Evolutionary conservation across 345 rosid species (phyloP).

Genomic region (Gynandropsis gynandra): DNA sequence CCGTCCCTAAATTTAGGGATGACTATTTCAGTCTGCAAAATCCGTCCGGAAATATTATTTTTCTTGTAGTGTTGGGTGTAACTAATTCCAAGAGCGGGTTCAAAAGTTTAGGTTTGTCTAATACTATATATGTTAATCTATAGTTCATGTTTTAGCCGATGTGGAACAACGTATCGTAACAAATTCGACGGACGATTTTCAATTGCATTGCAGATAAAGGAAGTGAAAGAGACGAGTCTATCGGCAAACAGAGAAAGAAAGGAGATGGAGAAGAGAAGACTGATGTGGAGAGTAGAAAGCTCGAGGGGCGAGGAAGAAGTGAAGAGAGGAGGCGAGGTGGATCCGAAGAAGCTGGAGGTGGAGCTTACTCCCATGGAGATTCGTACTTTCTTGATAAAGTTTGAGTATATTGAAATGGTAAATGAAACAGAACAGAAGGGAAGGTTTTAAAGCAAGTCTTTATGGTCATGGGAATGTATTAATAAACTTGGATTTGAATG

Average conservation of each 20-base stretch:
- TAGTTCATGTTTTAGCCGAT: no score
- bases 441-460: neutral
- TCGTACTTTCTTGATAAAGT: constrained; percentile 51
- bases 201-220: constrained; percentile 49
- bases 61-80: no score
- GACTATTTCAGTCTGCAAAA: no score
- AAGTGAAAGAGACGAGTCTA: constrained; percentile 64
- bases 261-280: constrained; percentile 74
- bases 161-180: no score
- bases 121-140: no score
- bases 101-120: no score
- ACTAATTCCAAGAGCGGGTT: no score
- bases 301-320: constrained; percentile 24
- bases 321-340: constrained; percentile 51
- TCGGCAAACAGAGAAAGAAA: constrained; percentile 79
- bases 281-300: constrained; percentile 66
- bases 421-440: constrained; percentile 14
- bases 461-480: neutral
- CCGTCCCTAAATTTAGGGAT: no score
- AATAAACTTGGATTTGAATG: neutral
- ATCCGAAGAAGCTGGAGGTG: constrained; percentile 53
- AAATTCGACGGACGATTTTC: no score
- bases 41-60: no score
- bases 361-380: constrained; percentile 93
- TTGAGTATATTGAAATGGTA: constrained; percentile 22